Base-by-base conservation (phyloP, 345 rosid species). In the Geranium rotundifolium region DNA sequence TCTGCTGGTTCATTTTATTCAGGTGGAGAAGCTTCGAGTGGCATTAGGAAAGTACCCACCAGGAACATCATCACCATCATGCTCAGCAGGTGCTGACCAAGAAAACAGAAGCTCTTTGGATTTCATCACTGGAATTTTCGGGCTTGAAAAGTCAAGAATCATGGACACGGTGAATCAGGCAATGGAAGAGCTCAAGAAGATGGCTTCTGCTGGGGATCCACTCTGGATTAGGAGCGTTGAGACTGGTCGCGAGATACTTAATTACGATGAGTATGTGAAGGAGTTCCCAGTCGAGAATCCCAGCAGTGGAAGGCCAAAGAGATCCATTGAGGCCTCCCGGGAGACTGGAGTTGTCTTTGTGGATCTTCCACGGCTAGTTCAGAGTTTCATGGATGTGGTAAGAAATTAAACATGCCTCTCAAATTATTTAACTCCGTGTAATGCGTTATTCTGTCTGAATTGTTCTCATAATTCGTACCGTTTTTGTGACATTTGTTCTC, bases 141-240 rank as follows among this genome's bases (percentile, higher is more conserved):
- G 90, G 34, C 82, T 93, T 0, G 99, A 93, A 20, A 90, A 88
- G 72, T 71, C 90, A 4, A 85, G 85, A 71, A 85, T 90, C 4
- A 60, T 71, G 73, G 99, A 93, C 69, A 75, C 80, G 39, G 90
- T 75, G 17, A 85, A 80, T 73, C 89, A 86, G 73, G 96, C 92
- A 58, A 74, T 74, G 78, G 92, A 85, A 71, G 97, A 93, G 75
- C 79, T 93, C 50, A 78, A 73, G 57, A 84, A 73, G 75, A 93
- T 93, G 99, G 97, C 95, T 52, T 76, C 83, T 7, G 84, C 86
- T 0, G 76, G 73, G 1, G 84, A 85, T 19, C 97, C 99, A 2
- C 79, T 93, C 3, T 93, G 99, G 99, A 67, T 93, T 65, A 81
- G 88, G 46, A 90, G 99, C 69, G 75, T 93, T 1, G 99, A 93